Conservation (phyloP, 768 basidiomycete genomes). For the Rhodotorula kratochvilovae region DNA sequence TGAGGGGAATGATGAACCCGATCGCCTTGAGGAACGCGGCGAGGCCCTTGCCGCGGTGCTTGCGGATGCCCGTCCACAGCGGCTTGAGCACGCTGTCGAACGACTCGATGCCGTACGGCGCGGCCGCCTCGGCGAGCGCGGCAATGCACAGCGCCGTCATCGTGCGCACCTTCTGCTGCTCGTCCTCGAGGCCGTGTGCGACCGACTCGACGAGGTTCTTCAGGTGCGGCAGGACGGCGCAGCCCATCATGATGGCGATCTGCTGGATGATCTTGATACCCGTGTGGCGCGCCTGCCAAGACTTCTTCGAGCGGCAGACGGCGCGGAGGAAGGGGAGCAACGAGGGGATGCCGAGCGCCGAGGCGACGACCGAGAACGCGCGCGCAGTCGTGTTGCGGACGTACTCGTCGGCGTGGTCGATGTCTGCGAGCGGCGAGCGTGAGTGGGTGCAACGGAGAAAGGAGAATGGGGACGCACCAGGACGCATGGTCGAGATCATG, state of each 20-base stretch:
- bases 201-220: conserved; percentile 95
- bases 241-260: conserved; percentile 99
- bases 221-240: conserved; percentile 92
- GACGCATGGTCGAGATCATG: conserved; percentile 99
- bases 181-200: conserved; percentile 83
- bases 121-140: conserved; percentile 91
- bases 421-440: conserved; percentile 72
- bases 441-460: conserved; percentile 57
- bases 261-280: conserved; percentile 99
- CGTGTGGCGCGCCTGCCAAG: conserved; percentile 98
- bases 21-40: conserved; percentile 96
- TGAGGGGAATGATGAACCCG: conserved; percentile 97
- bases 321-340: conserved; percentile 97
- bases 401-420: conserved; percentile 98
- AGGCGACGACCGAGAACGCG: conserved; percentile 84
- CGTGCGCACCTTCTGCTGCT: conserved; percentile 92
- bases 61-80: conserved; percentile 85
- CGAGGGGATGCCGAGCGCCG: conserved; percentile 94
- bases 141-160: conserved; percentile 91
- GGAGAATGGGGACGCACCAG: conserved; percentile 57
- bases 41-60: conserved; percentile 89
- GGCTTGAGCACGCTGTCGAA: conserved; percentile 97
- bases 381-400: conserved; percentile 98
- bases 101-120: conserved; percentile 98
- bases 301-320: conserved; percentile 97